Percentiles rank a stretch among this genome's conserved stretches.
phyloP scores from a whole-genome alignment of 2,329 filamentous ascomycete genomes.

The Botryosphaeria dothidea region DNA sequence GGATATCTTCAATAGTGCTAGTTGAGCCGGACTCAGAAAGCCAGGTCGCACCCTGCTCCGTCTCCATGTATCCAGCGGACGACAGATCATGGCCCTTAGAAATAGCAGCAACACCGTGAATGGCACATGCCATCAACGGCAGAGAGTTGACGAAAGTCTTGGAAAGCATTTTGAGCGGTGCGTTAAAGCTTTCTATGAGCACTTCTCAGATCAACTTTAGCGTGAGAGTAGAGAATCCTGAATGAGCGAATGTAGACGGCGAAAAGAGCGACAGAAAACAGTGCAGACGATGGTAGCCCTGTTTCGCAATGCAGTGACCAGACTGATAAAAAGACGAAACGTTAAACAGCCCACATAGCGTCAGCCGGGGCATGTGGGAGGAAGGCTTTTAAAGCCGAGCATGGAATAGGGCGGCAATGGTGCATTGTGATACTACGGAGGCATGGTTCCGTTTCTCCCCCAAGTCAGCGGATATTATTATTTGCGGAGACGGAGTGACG shows the following conservation, averaged over 20 bases:
- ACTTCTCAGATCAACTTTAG: too few species aligned
- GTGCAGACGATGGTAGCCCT: background rate
- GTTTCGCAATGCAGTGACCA: background rate
- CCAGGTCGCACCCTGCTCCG: conserved; percentile 13
- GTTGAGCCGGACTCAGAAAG: background rate
- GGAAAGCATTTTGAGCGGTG: background rate
- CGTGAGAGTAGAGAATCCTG: too few species aligned
- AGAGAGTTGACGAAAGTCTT: background rate
- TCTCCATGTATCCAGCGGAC: conserved; percentile 16
- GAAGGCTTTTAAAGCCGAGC: background rate
- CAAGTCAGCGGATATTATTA: background rate
- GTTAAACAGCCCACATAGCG: background rate
- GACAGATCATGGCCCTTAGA: conserved; percentile 18
- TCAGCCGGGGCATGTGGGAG: background rate
- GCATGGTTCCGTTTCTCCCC: background rate
- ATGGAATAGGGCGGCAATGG: background rate
- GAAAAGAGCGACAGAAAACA: background rate
- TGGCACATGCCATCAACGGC: conserved; percentile 4
- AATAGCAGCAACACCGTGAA: background rate
- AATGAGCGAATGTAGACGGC: too few species aligned
- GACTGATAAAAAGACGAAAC: background rate
- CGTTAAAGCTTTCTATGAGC: background rate
- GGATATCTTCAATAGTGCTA: conserved; percentile 10
- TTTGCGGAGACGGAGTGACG: background rate
- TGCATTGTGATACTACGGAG: background rate